Evolutionary conservation across 257 asterid species (phyloP).

Genomic region (Oldenlandia corymbosa): DNA sequence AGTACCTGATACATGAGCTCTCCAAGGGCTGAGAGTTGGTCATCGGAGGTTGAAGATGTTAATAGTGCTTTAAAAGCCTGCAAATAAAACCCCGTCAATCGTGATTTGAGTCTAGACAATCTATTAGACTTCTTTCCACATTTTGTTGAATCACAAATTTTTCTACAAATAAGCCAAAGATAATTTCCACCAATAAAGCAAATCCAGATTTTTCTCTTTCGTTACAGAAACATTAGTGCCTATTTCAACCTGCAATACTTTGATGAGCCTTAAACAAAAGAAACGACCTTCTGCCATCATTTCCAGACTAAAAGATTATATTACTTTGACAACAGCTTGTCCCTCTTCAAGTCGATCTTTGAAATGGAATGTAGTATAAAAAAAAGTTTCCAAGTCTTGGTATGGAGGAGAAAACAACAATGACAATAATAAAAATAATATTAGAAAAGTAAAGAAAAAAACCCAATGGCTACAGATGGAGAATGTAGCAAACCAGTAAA

Average conservation of each 20-base stretch:
- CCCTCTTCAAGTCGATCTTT: not conserved
- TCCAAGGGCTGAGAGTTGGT: constrained; percentile 78
- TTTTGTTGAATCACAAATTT: constrained; percentile 1
- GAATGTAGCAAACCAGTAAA: too few species aligned
- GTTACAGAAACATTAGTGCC: not conserved
- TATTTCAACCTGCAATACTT: not conserved
- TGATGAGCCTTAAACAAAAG: not conserved
- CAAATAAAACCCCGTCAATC: constrained; percentile 4
- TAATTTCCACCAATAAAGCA: not conserved
- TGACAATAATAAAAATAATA: too few species aligned
- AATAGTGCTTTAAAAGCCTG: constrained; percentile 94
- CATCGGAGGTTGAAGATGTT: constrained; percentile 73
- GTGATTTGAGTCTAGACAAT: not conserved
- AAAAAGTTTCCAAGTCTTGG: too few species aligned
- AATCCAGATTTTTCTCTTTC: not conserved
- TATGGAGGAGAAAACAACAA: too few species aligned
- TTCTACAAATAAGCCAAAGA: not conserved
- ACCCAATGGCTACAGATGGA: too few species aligned
- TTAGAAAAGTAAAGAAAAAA: too few species aligned
- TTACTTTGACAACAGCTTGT: not conserved
- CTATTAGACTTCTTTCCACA: not conserved
- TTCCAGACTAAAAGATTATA: not conserved
- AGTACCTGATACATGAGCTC: constrained; percentile 86
- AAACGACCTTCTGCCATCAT: not conserved
- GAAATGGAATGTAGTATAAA: not conserved